Conservation (phyloP, 352 stramenopile genomes). For the Phytophthora meadii region DNA sequence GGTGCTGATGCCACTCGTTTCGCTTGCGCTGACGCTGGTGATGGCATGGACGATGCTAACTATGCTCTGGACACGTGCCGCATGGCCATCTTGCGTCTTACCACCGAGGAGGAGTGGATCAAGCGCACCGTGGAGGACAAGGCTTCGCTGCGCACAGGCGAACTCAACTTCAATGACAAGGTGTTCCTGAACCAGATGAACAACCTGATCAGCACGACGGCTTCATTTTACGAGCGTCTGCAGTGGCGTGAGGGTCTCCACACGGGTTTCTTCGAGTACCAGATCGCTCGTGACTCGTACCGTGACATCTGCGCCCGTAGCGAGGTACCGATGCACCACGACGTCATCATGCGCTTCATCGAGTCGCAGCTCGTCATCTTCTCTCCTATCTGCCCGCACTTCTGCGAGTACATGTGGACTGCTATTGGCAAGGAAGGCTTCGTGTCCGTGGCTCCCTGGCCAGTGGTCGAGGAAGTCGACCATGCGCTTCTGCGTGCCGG, state of each 20-base stretch:
- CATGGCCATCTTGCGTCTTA: conserved; percentile 97
- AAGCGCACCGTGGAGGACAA: conserved; percentile 92
- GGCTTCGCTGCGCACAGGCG: conserved; percentile 78
- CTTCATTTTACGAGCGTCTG: conserved; percentile 90
- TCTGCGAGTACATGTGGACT: conserved; percentile 94
- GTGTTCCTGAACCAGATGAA: conserved; percentile 99
- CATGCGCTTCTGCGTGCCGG: conserved; percentile 92
- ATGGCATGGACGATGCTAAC: conserved; percentile 99
- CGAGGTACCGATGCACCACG: conserved; percentile 90
- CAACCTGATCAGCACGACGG: conserved; percentile 92
- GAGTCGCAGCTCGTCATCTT: conserved; percentile 95
- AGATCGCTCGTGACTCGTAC: conserved; percentile 98
- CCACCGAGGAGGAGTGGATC: conserved; percentile 98
- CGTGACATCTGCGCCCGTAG: conserved; percentile 93
- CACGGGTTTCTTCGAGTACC: conserved; percentile 98
- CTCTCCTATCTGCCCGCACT: conserved; percentile 96
- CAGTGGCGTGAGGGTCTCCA: conserved; percentile 98
- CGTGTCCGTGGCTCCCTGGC: conserved; percentile 92
- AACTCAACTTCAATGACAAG: conserved; percentile 92
- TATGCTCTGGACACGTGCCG: conserved; percentile 98
- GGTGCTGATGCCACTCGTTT: conserved; percentile 97
- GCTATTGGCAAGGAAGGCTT: conserved; percentile 93
- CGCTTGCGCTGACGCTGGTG: conserved; percentile 97
- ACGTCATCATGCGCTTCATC: conserved; percentile 94
- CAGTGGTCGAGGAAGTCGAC: conserved; percentile 87